Conservation (phyloP, 148 eudicot species). For the Rhododendron vialii region DNA sequence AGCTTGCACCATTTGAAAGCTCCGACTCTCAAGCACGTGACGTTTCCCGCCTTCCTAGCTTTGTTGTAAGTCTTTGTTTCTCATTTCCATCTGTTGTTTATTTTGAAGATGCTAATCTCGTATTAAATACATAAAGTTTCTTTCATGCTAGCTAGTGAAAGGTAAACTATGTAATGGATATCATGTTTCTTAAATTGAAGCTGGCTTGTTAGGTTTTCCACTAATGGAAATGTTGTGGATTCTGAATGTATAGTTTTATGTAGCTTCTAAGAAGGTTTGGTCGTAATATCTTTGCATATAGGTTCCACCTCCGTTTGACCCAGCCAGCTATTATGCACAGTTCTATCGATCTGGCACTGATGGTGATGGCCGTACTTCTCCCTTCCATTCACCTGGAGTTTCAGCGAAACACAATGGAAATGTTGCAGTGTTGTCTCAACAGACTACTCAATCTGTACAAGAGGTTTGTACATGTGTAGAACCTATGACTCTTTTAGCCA, state of each 20-base stretch:
- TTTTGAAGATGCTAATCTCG: neutral
- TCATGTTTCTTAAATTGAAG: neutral
- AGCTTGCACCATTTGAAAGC: constrained; percentile 52
- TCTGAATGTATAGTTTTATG: neutral
- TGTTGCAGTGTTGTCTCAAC: constrained; percentile 48
- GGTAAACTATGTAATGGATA: neutral
- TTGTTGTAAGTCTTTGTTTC: constrained; percentile 54
- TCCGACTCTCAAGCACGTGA: constrained; percentile 63
- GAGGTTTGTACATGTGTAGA: constrained; percentile 54
- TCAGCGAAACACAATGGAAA: constrained; percentile 52
- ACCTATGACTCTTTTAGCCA: neutral
- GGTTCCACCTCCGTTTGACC: constrained; percentile 65
- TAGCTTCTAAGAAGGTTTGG: neutral
- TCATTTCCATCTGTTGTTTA: neutral
- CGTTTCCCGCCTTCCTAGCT: constrained; percentile 50
- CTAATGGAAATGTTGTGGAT: neutral
- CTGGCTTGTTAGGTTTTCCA: neutral
- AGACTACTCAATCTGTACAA: constrained; percentile 46
- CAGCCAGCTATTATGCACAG: constrained; percentile 69
- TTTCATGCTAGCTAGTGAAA: constrained; percentile 1
- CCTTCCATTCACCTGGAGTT: constrained; percentile 55
- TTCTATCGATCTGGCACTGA: constrained; percentile 57
- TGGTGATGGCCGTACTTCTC: constrained; percentile 68
- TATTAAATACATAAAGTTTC: neutral
- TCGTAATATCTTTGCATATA: constrained; percentile 10